Evolutionary conservation across 352 stramenopile species (phyloP), one percentile per base, ranked within the genome.

Genomic region (Globisporangium iwayamae): DNA sequence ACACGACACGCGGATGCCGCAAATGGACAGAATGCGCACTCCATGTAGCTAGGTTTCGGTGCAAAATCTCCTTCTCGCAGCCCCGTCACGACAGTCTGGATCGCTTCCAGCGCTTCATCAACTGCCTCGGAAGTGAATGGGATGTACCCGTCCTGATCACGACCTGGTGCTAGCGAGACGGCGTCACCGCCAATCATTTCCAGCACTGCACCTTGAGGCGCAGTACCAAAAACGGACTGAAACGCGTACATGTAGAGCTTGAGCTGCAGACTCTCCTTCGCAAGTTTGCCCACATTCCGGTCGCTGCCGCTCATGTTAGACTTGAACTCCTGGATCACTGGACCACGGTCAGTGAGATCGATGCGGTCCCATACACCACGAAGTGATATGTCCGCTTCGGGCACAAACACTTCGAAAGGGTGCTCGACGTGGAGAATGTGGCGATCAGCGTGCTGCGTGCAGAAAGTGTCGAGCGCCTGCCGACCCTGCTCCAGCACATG

Each of bases 171-270:
- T 22, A 36, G 45, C 13, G 54, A 64, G 22, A 52, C 34, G 46
- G 36, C 55, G 10, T 51, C 51, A 20, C 68, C 68, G 8, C 81
- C 76, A 56, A 91, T 81, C 66, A 90, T 68, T 58, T 91, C 74
- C 57, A 95, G 63, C 3, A 75, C 71, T 10, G 82, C 81, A 6
- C 84, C 84, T 25, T 71, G 71, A 7, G 84, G 84, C 7, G 75
- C 57, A n/a, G 72, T 56, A 3, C 79, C 81, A 36, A 87, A 80
- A 6, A 91, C 65, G n/a, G 74, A 66, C 39, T 75, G 70, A 56
- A 83, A 93, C 20, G 86, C 86, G 53, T 89, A 84, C 81, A 93
- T 76, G 66, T 95, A 95, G 55, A 93, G 65, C 71, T 93, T 80
- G 16, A 95, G 76, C 71, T 95, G 86, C 2, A 93, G 70, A 57